These are phyloP conservation scores for Botryotinia convoluta DNA, from an alignment of 2,329 filamentous ascomycete genomes.

Conservation along the genomic window DNA sequence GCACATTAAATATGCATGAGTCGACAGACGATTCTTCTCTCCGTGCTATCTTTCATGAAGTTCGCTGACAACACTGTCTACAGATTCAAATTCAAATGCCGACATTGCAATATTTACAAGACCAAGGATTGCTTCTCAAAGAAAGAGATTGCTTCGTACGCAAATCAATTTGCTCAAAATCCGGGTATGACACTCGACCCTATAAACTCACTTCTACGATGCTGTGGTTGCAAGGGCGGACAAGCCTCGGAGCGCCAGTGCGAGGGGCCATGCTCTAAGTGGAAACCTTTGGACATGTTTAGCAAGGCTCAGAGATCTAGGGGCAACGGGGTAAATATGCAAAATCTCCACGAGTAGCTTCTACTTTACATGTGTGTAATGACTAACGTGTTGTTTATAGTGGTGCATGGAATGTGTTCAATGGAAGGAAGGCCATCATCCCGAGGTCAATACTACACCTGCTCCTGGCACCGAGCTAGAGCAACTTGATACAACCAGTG, in stretches of 20 bases:
- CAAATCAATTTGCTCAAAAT: slow-evolving; percentile 23
- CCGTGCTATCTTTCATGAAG: background rate
- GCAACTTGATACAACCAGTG: background rate
- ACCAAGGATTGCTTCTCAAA: slow-evolving; percentile 44
- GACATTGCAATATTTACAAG: slow-evolving; percentile 32
- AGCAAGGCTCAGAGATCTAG: slow-evolving; percentile 45
- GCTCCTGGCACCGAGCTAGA: slow-evolving; percentile 23
- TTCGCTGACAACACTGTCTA: background rate
- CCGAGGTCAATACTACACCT: slow-evolving; percentile 23
- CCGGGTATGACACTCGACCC: slow-evolving; percentile 23
- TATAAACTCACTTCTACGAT: slow-evolving; percentile 36
- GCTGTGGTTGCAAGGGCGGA: slow-evolving; percentile 45
- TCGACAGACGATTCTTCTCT: background rate
- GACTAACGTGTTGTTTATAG: slow-evolving; percentile 32
- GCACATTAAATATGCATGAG: background rate
- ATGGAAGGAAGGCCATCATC: slow-evolving; percentile 29
- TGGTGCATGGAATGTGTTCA: slow-evolving; percentile 41
- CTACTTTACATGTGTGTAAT: background rate
- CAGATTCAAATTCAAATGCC: slow-evolving; percentile 22
- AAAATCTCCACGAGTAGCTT: background rate
- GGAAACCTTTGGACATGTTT: slow-evolving; percentile 48
- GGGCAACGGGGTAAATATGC: slow-evolving; percentile 30
- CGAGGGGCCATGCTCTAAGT: slow-evolving; percentile 43
- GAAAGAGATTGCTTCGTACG: slow-evolving; percentile 45
- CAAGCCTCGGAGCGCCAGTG: slow-evolving; percentile 49